Conservation (phyloP, 1,284 basidiomycete species). For the Austropuccinia psidii region DNA sequence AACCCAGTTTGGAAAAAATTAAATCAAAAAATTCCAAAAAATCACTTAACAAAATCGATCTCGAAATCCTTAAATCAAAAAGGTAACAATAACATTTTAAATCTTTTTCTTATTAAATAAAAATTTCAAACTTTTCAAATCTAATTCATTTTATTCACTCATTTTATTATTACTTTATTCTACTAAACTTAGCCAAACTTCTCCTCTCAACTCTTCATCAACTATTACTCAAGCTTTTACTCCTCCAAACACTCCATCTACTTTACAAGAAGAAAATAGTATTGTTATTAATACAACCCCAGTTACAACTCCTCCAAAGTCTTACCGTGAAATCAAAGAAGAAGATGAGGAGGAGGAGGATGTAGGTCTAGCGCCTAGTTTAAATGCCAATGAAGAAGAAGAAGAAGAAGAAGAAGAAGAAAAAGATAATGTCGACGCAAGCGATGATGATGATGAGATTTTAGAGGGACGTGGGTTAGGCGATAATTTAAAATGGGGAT, state of each 20-base stretch:
- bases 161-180: neutral
- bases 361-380: neutral
- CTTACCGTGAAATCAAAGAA: conserved; percentile 12
- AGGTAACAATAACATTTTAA: neutral
- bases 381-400: neutral
- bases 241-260: neutral
- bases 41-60: neutral
- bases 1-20: neutral
- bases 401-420: neutral
- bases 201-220: neutral
- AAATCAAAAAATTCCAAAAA: neutral
- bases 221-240: neutral
- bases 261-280: neutral
- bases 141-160: neutral
- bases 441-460: conserved; percentile 7
- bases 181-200: neutral
- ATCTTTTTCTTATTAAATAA: neutral
- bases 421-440: neutral
- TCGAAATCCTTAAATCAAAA: neutral
- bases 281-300: neutral
- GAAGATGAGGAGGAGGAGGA: conserved; percentile 33
- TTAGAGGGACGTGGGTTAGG: neutral
- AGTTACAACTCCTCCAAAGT: neutral
- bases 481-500: neutral
- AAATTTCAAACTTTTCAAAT: neutral